Percentiles rank a stretch among this genome's conserved stretches.
phyloP scores from a whole-genome alignment of 805 yeast species.

The Hanseniaspora meyeri region DNA sequence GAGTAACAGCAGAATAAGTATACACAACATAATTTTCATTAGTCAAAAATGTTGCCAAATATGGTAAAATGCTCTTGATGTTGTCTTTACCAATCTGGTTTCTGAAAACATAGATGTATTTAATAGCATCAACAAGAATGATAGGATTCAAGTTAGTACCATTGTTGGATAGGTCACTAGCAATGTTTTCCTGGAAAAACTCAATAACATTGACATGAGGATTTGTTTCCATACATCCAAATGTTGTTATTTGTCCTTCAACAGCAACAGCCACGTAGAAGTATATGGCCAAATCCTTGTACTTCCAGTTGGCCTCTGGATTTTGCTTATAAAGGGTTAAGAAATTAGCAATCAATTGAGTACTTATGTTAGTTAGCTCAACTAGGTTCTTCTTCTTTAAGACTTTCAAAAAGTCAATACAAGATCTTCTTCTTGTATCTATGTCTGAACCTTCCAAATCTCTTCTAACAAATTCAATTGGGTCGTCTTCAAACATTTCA shows the following conservation, averaged over 20 bases:
- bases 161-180: slow-evolving; percentile 58
- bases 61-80: slow-evolving; percentile 63
- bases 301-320: slow-evolving; percentile 54
- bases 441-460: slow-evolving; percentile 92
- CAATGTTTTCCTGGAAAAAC: slow-evolving; percentile 70
- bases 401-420: slow-evolving; percentile 85
- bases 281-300: slow-evolving; percentile 76
- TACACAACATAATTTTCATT: slow-evolving; percentile 67
- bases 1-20: slow-evolving; percentile 86
- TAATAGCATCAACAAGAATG: slow-evolving; percentile 81
- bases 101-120: slow-evolving; percentile 77
- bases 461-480: slow-evolving; percentile 79
- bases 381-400: slow-evolving; percentile 67
- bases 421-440: slow-evolving; percentile 81
- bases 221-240: slow-evolving; percentile 82
- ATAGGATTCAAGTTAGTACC: slow-evolving; percentile 48
- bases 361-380: slow-evolving; percentile 59
- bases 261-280: slow-evolving; percentile 82
- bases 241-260: slow-evolving; percentile 72
- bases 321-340: slow-evolving; percentile 39
- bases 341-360: slow-evolving; percentile 58
- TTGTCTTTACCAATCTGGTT: slow-evolving; percentile 86
- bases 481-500: slow-evolving; percentile 93
- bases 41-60: slow-evolving; percentile 56
- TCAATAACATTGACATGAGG: slow-evolving; percentile 71